phyloP scores from a whole-genome alignment of 164 flowering plant species.

The Kingdonia uniflora region DNA sequence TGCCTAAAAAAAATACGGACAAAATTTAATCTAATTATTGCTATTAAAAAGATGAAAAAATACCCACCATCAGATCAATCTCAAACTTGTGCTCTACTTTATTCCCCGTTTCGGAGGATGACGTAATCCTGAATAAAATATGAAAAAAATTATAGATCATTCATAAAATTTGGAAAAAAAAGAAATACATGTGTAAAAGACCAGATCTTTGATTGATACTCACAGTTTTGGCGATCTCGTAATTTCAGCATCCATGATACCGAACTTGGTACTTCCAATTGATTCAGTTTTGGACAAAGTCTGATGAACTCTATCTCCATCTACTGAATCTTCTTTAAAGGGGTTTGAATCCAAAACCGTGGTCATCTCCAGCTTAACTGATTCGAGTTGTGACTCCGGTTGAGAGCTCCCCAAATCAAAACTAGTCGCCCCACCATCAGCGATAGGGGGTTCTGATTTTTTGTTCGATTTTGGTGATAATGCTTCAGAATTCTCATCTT shows the following conservation, averaged over 20 bases:
- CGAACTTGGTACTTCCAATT: slow-evolving; percentile 26
- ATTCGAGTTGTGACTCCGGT: slow-evolving; percentile 13
- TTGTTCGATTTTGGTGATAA: slow-evolving; percentile 40
- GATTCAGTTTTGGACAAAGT: slow-evolving; percentile 37
- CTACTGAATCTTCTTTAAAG: slow-evolving; percentile 23
- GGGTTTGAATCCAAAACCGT: slow-evolving; percentile 26
- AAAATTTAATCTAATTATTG: neutral
- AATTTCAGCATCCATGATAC: slow-evolving; percentile 14
- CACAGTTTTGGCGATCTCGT: slow-evolving; percentile 33
- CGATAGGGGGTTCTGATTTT: slow-evolving; percentile 34
- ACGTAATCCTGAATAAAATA: slow-evolving; percentile 24
- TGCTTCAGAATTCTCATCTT: slow-evolving; percentile 43
- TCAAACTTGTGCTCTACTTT: slow-evolving; percentile 55
- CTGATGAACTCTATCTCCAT: slow-evolving; percentile 14
- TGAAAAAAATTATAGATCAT: neutral
- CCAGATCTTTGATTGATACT: slow-evolving; percentile 13
- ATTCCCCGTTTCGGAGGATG: slow-evolving; percentile 21
- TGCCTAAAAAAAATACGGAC: neutral
- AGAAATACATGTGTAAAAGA: neutral
- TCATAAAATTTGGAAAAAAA: neutral
- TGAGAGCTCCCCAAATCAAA: slow-evolving; percentile 22
- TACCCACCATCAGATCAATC: slow-evolving; percentile 91
- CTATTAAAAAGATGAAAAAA: neutral
- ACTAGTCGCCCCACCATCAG: slow-evolving; percentile 23
- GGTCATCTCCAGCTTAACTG: slow-evolving; percentile 12